Evolutionary conservation across 2,329 filamentous ascomycete genomes (phyloP).

Genomic region (Aspergillus neotritici): DNA sequence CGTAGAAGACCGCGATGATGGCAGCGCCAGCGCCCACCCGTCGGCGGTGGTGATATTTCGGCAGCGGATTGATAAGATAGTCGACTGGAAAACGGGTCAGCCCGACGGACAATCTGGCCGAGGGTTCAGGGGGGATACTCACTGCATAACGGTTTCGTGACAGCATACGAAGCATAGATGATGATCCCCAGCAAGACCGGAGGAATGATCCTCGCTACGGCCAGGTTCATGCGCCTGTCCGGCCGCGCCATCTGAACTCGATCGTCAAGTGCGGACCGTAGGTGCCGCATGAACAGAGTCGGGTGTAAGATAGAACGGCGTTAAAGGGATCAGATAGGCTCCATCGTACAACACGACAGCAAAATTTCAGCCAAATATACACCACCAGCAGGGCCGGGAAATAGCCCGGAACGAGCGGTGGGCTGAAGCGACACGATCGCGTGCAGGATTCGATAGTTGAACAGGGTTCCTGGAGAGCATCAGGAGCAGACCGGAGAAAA

Average conservation of each 20-base stretch:
- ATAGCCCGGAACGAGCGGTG: too few relatives aligned
- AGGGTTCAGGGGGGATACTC: constrained; percentile 33
- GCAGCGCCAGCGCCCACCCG: constrained; percentile 57
- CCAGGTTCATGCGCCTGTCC: constrained; percentile 49
- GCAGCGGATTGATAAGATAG: constrained; percentile 58
- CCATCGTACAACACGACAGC: neutral
- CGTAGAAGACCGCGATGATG: constrained; percentile 66
- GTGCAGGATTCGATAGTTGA: too few relatives aligned
- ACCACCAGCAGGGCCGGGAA: too few relatives aligned
- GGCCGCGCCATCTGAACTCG: constrained; percentile 28
- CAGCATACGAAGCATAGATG: constrained; percentile 65
- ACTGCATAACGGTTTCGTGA: constrained; percentile 65
- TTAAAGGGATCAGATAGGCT: constrained; percentile 1
- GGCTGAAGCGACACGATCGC: too few relatives aligned
- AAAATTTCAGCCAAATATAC: too few relatives aligned
- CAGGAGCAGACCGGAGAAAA: too few relatives aligned
- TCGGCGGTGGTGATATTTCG: constrained; percentile 33
- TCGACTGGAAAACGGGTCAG: constrained; percentile 49
- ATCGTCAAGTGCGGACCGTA: constrained; percentile 12
- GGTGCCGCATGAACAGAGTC: constrained; percentile 10
- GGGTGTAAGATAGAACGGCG: constrained; percentile 1
- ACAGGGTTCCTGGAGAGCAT: too few relatives aligned
- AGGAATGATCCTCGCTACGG: constrained; percentile 63
- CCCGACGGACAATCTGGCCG: too few relatives aligned
- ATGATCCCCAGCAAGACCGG: constrained; percentile 60